Evolutionary conservation across 2,329 filamentous ascomycete genomes (phyloP).

Genomic region (Sporothrix luriei): DNA sequence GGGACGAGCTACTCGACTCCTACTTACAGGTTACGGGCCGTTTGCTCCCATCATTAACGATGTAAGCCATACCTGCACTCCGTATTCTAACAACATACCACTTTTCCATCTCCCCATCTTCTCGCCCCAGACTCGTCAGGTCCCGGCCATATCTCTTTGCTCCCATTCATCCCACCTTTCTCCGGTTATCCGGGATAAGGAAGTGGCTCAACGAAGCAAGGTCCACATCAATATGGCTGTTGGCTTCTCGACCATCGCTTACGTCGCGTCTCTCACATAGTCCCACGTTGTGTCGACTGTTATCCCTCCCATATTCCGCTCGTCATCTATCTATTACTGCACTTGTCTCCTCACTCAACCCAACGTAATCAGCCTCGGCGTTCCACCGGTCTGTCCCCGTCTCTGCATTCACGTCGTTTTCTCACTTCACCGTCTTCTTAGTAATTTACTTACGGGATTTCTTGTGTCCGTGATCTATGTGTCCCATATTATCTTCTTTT

Average conservation of each 20-base stretch:
- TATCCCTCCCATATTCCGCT: background rate
- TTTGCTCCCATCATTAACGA: background rate
- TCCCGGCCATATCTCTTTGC: background rate
- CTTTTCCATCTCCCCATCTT: background rate
- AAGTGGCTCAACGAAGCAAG: background rate
- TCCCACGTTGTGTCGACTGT: background rate
- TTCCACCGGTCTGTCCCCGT: background rate
- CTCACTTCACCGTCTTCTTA: background rate
- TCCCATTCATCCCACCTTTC: background rate
- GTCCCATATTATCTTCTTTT: background rate
- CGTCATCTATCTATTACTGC: background rate
- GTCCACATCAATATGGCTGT: background rate
- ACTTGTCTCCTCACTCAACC: background rate
- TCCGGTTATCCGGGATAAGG: slow-evolving; percentile 4
- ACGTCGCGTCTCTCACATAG: background rate
- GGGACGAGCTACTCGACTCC: background rate
- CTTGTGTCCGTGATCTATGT: background rate
- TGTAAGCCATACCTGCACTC: no score
- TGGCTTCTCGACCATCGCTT: slow-evolving; percentile 1
- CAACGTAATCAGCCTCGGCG: background rate
- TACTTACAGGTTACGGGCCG: background rate
- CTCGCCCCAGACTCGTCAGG: background rate
- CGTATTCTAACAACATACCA: background rate
- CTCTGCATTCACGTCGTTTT: background rate
- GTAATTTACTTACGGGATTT: background rate